Evolutionary conservation across 176 grass and related monocot species (phyloP).

Genomic region (Raddia distichophylla): DNA sequence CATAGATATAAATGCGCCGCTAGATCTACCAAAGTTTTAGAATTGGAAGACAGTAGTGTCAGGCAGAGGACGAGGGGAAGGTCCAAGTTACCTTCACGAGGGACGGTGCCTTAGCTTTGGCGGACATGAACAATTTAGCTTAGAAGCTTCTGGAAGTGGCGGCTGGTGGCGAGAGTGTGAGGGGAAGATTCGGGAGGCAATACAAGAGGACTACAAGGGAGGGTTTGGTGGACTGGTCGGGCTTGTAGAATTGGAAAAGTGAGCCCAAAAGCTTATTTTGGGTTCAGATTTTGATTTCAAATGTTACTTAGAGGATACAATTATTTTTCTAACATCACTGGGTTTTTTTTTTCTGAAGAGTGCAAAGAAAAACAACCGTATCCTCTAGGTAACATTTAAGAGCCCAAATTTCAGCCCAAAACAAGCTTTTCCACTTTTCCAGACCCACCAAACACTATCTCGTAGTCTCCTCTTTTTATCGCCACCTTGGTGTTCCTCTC

Average conservation of each 20-base stretch:
- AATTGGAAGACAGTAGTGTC: neutral
- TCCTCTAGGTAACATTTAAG: no score
- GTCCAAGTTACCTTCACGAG: conserved; percentile 41
- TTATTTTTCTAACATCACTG: no score
- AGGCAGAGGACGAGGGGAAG: no score
- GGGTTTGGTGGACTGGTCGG: neutral
- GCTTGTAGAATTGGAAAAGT: neutral
- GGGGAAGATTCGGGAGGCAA: neutral
- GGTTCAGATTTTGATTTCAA: neutral
- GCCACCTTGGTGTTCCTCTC: no score
- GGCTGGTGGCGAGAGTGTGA: conserved; percentile 15
- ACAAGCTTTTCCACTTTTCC: no score
- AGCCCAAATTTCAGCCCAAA: no score
- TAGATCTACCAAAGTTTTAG: conserved; percentile 30
- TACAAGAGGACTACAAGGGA: neutral
- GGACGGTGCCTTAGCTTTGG: conserved; percentile 47
- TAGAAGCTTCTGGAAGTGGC: conserved; percentile 49
- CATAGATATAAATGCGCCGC: conserved; percentile 33
- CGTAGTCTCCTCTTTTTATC: no score
- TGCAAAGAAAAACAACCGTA: no score
- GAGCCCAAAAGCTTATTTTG: neutral
- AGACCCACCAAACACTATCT: no score
- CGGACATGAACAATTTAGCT: conserved; percentile 41
- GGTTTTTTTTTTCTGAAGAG: no score
- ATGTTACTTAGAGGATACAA: no score